phyloP scores from a whole-genome alignment of 2,329 filamentous ascomycete species.

The Penicillium sp. region DNA sequence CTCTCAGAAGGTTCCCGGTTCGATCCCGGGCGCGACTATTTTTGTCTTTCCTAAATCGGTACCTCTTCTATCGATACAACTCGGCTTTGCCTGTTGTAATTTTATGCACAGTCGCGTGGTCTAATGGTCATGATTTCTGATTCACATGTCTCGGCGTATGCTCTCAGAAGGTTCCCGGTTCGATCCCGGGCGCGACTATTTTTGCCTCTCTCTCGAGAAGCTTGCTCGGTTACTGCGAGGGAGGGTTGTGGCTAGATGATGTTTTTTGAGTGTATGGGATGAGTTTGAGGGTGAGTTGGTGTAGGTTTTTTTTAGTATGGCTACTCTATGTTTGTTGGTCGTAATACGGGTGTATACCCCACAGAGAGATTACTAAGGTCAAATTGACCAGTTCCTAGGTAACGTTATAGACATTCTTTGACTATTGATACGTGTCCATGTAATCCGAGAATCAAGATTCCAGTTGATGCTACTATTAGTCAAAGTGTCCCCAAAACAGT shows the following conservation, averaged over 20 bases:
- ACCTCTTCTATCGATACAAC: not conserved
- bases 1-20: conserved; percentile 4
- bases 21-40: conserved; percentile 4
- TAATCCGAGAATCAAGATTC: no score
- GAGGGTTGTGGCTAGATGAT: no score
- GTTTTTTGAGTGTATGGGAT: no score
- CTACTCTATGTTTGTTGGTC: not conserved
- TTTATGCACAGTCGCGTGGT: not conserved
- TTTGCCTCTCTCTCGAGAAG: not conserved
- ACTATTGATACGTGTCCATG: no score
- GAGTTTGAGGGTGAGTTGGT: not conserved
- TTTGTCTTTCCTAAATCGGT: not conserved
- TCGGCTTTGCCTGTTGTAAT: not conserved
- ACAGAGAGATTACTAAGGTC: no score
- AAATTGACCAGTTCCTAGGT: no score
- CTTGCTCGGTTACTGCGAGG: no score
- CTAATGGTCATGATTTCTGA: conserved; percentile 8
- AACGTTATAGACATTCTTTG: no score
- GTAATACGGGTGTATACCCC: no score
- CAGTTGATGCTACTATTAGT: no score
- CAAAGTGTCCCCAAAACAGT: no score
- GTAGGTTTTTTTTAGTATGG: not conserved
- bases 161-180: conserved; percentile 3
- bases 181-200: conserved; percentile 4
- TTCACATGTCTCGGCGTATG: not conserved